These are phyloP conservation scores for Daucus carota DNA, from an alignment of 129 eudicot species.

Conservation along the genomic window DH1_v3.0 NC_030388.2:2101001-2101500, in stretches of 20 bases:
- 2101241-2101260: slow-evolving; percentile 95
- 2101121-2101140: slow-evolving; percentile 99
- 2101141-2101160: slow-evolving; percentile 92
- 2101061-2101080: slow-evolving; percentile 99
- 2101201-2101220: slow-evolving; percentile 94
- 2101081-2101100: slow-evolving; percentile 99
- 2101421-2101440: slow-evolving; percentile 71
- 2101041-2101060: slow-evolving; percentile 96
- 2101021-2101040: slow-evolving; percentile 77
- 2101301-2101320: slow-evolving; percentile 79
- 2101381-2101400: neutral
- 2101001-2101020: slow-evolving; percentile 73
- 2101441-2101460: slow-evolving; percentile 98
- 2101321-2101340: neutral
- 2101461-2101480: slow-evolving; percentile 99
- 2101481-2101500: slow-evolving; percentile 99
- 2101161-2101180: slow-evolving; percentile 86
- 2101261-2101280: slow-evolving; percentile 91
- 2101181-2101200: slow-evolving; percentile 99
- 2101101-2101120: slow-evolving; percentile 82
- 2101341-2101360: neutral
- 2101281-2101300: slow-evolving; percentile 97
- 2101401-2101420: neutral
- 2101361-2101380: neutral
- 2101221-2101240: slow-evolving; percentile 99